phyloP scores from a whole-genome alignment of 2,329 filamentous ascomycete genomes.

The Aspergillus sergii region DNA sequence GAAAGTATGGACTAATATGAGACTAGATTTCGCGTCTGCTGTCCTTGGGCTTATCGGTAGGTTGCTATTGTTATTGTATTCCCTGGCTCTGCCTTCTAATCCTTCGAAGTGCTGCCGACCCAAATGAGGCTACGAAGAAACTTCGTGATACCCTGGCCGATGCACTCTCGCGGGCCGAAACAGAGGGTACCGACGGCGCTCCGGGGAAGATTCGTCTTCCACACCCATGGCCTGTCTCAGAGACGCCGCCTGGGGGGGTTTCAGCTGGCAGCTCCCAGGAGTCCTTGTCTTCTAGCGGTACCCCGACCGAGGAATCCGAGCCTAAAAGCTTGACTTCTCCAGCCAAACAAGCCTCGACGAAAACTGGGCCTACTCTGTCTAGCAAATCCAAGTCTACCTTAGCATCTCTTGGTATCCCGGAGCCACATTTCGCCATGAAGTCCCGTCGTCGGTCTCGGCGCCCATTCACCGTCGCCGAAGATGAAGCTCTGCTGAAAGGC shows the following conservation, averaged over 20 bases:
- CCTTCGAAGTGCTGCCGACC: conserved; percentile 29
- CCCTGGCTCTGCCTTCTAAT: not conserved
- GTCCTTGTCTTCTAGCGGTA: conserved; percentile 20
- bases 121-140: conserved; percentile 40
- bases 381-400: conserved; percentile 36
- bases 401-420: conserved; percentile 50
- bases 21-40: conserved; percentile 56
- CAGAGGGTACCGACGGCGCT: conserved; percentile 24
- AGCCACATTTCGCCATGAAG: conserved; percentile 50
- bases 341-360: conserved; percentile 22
- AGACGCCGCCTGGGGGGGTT: conserved; percentile 17
- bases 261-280: conserved; percentile 20
- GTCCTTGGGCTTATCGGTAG: conserved; percentile 51
- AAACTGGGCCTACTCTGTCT: conserved; percentile 33
- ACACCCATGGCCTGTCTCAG: conserved; percentile 23
- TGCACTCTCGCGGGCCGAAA: conserved; percentile 34
- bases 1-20: conserved; percentile 4
- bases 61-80: conserved; percentile 6
- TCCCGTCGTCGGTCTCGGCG: conserved; percentile 56
- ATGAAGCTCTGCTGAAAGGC: conserved; percentile 60
- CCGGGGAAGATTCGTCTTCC: conserved; percentile 30
- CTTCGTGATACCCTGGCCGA: conserved; percentile 41
- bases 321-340: conserved; percentile 14
- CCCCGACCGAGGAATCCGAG: conserved; percentile 21
- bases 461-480: conserved; percentile 60